phyloP scores from a whole-genome alignment of 1,139 yeast species.

The Kodamaea sp. region DNA sequence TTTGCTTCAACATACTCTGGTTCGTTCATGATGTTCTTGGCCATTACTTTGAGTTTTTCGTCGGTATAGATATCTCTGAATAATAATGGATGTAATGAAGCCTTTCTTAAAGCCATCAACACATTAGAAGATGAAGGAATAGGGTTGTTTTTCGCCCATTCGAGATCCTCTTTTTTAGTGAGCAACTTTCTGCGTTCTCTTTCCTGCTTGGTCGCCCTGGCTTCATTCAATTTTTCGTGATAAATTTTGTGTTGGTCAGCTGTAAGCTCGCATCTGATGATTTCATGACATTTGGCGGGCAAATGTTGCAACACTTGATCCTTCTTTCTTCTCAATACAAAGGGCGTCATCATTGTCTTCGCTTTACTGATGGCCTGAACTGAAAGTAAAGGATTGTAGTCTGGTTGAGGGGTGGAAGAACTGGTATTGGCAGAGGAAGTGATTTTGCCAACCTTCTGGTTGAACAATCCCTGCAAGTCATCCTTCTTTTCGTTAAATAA shows the following conservation, averaged over 20 bases:
- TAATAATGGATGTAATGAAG: conserved; percentile 72
- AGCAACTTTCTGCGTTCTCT: conserved; percentile 50
- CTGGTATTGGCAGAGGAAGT: conserved; percentile 12
- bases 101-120: conserved; percentile 72
- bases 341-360: conserved; percentile 97
- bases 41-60: conserved; percentile 59
- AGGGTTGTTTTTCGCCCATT: conserved; percentile 35
- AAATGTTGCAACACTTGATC: conserved; percentile 87
- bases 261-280: conserved; percentile 65
- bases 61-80: conserved; percentile 66
- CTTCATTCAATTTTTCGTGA: conserved; percentile 51
- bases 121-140: conserved; percentile 51
- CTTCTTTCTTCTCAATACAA: conserved; percentile 87
- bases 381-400: conserved; percentile 79
- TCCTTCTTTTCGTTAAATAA: conserved; percentile 81
- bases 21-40: conserved; percentile 75
- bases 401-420: conserved; percentile 15
- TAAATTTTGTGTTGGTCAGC: conserved; percentile 62
- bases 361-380: conserved; percentile 92
- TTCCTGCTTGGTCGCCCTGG: conserved; percentile 47
- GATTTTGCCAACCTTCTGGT: conserved; percentile 72
- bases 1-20: conserved; percentile 80
- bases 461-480: conserved; percentile 78
- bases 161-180: conserved; percentile 37
- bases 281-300: conserved; percentile 70